A percentile compares a stretch with the other conserved stretches of the same genome.
phyloP scores from a whole-genome alignment of 1,284 basidiomycete genomes.

The Wolfiporia cocos region DNA sequence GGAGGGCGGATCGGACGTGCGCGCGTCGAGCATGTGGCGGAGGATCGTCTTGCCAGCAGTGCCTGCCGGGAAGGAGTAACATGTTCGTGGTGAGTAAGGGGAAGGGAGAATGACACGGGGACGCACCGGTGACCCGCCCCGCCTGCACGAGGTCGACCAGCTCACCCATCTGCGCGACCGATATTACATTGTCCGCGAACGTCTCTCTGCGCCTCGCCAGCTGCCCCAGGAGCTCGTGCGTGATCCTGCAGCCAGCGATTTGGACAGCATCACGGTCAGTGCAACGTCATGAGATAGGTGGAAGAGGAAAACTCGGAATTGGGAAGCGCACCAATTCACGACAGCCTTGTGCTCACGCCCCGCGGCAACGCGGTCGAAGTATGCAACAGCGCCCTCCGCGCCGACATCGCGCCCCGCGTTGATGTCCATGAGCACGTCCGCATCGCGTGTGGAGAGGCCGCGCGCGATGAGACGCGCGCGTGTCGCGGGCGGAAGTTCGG shows the following conservation, averaged over 20 bases:
- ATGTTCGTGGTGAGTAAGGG: no score
- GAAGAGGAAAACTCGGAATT: no score
- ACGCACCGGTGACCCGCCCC: conserved; percentile 61
- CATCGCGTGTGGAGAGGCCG: conserved; percentile 59
- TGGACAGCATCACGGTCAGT: no score
- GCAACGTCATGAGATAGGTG: no score
- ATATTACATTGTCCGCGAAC: conserved; percentile 61
- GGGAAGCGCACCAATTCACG: conserved; percentile 74
- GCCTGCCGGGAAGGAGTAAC: no score
- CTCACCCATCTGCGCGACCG: conserved; percentile 62
- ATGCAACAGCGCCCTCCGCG: conserved; percentile 61
- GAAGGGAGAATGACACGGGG: no score
- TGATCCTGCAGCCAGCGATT: conserved; percentile 54
- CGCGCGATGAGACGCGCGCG: conserved; percentile 48
- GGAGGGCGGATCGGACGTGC: conserved; percentile 31
- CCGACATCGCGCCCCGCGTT: conserved; percentile 58
- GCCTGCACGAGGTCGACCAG: conserved; percentile 74
- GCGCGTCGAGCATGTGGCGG: conserved; percentile 50
- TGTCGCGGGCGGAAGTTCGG: conserved; percentile 73
- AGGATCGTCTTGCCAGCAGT: conserved; percentile 70
- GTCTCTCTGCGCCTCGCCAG: conserved; percentile 53
- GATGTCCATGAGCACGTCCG: conserved; percentile 72
- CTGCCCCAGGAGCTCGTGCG: conserved; percentile 80
- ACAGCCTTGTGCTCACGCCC: conserved; percentile 64
- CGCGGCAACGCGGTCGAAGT: conserved; percentile 66